These are phyloP conservation scores for Dioszegia hungarica DNA, from an alignment of 768 basidiomycete species.

Conservation along the genomic window DNA sequence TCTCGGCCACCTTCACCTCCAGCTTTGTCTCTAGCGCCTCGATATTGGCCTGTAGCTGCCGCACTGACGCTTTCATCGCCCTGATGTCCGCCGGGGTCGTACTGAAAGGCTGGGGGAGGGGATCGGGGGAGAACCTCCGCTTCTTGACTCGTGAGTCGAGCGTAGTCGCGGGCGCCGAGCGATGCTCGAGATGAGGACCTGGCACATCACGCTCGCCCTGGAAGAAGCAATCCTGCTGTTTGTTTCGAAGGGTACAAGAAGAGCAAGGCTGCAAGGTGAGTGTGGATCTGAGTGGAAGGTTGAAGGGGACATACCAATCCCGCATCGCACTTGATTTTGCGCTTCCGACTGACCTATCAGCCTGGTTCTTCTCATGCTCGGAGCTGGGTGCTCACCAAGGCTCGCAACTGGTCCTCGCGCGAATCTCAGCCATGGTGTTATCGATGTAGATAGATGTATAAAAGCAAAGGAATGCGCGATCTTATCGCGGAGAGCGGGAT, in stretches of 20 bases:
- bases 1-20: background rate
- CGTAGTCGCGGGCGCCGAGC: background rate
- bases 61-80: background rate
- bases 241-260: slow-evolving; percentile 10
- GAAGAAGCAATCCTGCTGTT: background rate
- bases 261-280: slow-evolving; percentile 13
- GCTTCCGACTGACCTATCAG: slow-evolving; percentile 2
- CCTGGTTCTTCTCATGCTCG: too few relatives aligned
- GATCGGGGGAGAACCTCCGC: background rate
- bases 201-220: background rate
- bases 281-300: background rate
- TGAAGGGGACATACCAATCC: background rate
- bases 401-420: slow-evolving; percentile 2
- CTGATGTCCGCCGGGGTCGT: background rate
- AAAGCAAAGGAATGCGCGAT: background rate
- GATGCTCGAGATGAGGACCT: background rate
- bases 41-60: background rate
- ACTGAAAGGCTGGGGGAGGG: background rate
- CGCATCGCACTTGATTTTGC: slow-evolving; percentile 6
- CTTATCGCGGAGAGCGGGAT: too few relatives aligned
- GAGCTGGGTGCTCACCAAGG: background rate
- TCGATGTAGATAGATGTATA: background rate
- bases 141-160: background rate
- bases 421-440: background rate
- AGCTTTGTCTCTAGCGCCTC: background rate